phyloP scores from a whole-genome alignment of 164 flowering plant species.

The Dillenia turbinata region DNA sequence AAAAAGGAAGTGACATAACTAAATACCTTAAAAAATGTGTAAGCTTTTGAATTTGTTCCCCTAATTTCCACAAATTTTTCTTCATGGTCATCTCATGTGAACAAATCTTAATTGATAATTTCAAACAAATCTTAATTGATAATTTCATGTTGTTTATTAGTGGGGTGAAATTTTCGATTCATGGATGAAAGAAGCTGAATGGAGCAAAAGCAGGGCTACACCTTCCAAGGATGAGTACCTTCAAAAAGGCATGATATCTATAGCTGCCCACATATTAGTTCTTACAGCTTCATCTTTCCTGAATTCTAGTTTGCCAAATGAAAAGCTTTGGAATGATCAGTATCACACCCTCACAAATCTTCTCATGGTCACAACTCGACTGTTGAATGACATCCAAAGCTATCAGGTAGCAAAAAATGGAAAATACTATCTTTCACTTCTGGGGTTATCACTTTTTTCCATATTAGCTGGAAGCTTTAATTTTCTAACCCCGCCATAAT shows the following conservation, averaged over 20 bases:
- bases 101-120: not conserved
- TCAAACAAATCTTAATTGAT: too few relatives aligned
- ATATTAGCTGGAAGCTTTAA: not conserved
- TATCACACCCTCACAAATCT: conserved; percentile 21
- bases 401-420: conserved; percentile 23
- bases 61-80: not conserved
- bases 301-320: conserved; percentile 3
- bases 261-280: conserved; percentile 22
- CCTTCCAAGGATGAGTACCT: conserved; percentile 34
- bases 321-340: conserved; percentile 5
- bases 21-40: conserved; percentile 17
- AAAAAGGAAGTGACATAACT: conserved; percentile 17
- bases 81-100: too few relatives aligned
- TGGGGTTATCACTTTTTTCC: not conserved
- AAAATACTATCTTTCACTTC: not conserved
- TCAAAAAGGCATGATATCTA: conserved; percentile 28
- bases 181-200: conserved; percentile 35
- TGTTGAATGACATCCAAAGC: conserved; percentile 37
- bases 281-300: conserved; percentile 22
- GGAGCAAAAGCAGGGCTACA: conserved; percentile 23
- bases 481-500: not conserved
- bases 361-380: conserved; percentile 32
- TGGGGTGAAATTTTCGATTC: conserved; percentile 33
- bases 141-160: conserved; percentile 5
- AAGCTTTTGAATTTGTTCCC: conserved; percentile 2